A percentile compares a stretch with the other conserved stretches of the same genome.
These are phyloP conservation scores for Silene conica DNA, from an alignment of 148 eudicot species.

Conservation along the genomic window DNA sequence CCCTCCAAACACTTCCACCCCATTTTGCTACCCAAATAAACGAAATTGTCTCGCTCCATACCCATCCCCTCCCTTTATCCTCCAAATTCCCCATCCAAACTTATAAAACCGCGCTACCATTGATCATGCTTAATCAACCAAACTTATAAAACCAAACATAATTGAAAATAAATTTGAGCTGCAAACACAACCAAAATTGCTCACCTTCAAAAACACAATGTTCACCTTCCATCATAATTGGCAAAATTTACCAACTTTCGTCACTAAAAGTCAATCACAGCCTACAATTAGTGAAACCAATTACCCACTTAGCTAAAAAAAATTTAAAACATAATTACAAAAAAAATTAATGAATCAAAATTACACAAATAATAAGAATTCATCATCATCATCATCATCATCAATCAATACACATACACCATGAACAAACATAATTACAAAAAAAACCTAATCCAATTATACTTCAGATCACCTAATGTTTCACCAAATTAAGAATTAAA, in stretches of 20 bases:
- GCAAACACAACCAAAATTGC: constrained; percentile 6
- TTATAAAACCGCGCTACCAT: not conserved
- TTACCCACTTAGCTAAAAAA: constrained; percentile 8
- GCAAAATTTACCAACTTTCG: constrained; percentile 8
- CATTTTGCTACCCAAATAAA: too few relatives aligned
- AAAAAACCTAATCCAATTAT: not conserved
- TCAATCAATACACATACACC: not conserved
- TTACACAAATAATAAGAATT: not conserved
- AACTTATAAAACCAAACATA: not conserved
- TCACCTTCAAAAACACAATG: not conserved
- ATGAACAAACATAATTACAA: not conserved
- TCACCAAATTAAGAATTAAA: constrained; percentile 5
- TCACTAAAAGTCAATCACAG: not conserved
- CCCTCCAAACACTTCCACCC: too few relatives aligned
- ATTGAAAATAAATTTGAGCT: not conserved
- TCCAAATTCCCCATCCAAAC: too few relatives aligned
- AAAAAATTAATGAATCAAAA: constrained; percentile 10
- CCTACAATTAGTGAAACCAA: constrained; percentile 16
- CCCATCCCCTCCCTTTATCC: too few relatives aligned
- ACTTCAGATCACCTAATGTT: not conserved
- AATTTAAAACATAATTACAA: too few relatives aligned
- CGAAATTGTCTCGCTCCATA: too few relatives aligned
- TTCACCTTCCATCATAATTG: constrained; percentile 14
- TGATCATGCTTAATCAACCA: not conserved
- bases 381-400: too few relatives aligned